phyloP scores from a whole-genome alignment of 2,329 filamentous ascomycete genomes.

The Apiospora rasikravindrae region DNA sequence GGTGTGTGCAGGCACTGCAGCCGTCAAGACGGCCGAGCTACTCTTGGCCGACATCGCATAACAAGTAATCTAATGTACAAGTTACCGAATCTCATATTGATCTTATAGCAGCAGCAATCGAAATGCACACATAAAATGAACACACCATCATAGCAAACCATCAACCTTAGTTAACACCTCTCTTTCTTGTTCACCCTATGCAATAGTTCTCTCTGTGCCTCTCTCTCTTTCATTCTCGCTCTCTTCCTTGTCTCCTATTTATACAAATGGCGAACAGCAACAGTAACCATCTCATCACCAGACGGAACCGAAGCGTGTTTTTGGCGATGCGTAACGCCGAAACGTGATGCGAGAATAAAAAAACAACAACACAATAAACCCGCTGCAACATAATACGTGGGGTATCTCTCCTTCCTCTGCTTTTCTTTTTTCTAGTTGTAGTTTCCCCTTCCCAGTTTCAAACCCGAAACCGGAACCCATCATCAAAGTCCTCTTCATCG shows the following conservation, averaged over 20 bases:
- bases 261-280: not conserved
- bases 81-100: not conserved
- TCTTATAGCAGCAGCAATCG: not conserved
- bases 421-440: not conserved
- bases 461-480: slow-evolving; percentile 60
- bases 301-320: not conserved
- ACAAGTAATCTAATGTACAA: not conserved
- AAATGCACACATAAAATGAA: not conserved
- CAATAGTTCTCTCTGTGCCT: not conserved
- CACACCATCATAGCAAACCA: not conserved
- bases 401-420: not conserved
- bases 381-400: not conserved
- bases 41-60: not conserved
- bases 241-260: not conserved
- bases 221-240: not conserved
- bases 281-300: not conserved
- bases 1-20: not conserved
- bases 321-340: not conserved
- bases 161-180: too few species aligned
- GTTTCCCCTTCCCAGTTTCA: slow-evolving; percentile 5
- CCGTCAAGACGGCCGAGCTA: not conserved
- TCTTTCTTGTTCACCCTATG: not conserved
- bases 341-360: not conserved
- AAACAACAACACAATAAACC: not conserved
- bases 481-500: slow-evolving; percentile 56